Base-by-base conservation (phyloP, 1,284 basidiomycete genomes). In the Leccinum griseonigrum region DNA sequence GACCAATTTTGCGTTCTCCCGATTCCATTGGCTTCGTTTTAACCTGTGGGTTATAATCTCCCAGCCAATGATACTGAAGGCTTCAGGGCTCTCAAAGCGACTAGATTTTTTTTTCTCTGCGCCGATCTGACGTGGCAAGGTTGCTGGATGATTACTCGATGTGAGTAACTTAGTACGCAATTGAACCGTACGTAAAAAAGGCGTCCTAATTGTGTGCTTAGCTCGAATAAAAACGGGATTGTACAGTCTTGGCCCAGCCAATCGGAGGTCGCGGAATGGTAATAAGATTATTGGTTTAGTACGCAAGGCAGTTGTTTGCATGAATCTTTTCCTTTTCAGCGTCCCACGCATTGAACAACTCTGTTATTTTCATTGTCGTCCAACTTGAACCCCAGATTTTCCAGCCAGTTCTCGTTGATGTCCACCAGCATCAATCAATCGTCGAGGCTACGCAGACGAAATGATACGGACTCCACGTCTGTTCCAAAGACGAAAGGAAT, bases 391-490 rank as follows among this genome's bases (percentile, higher is more conserved):
- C n/a, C n/a, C 9, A 43, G 10, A 43, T 11, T 46, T 46, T 18
- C 43, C 18, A 22, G 43, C 43, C 10, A 46, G n/a, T 43, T 43
- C 40, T 11, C 40, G n/a, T 11, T 43, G 43, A 46, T 46, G 18
- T 22, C 43, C 11, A 46, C 43, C 11, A 46, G 43, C 18, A 10
- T 8, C 56, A 13, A 50, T 26, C 56, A 29, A 29, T 64, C 70
- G 69, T 60, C 64, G 1, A 53, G 59, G 18, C 28, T 71, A 38
- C 67, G 62, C 43, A 60, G 59, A 43, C 64, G 69, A 26, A 58
- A 65, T 29, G 18, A 53, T 14, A 11, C 28, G 46, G 50, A 51
- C 13, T 29, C 61, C 4, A 26, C 8, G 18, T 34, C 57, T 29
- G 31, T 54, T 54, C 26, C 48, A 29, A 50, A 57, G 29, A 31